These are phyloP conservation scores for Gamsiella multidivaricata DNA, from an alignment of 192 early-diverging fungal species.

Conservation along the genomic window DNA sequence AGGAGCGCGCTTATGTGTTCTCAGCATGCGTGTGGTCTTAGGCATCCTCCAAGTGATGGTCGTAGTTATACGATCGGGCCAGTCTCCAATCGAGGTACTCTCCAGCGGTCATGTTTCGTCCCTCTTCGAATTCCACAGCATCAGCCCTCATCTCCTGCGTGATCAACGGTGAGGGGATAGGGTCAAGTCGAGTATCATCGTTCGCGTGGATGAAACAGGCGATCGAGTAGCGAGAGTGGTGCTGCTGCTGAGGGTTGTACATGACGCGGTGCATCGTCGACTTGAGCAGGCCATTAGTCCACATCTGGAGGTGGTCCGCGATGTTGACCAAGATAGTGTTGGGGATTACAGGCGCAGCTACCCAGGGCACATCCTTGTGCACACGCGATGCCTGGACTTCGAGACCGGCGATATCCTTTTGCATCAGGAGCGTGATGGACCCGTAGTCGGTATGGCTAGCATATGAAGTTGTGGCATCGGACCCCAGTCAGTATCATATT, in stretches of 20 bases:
- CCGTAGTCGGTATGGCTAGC: conserved; percentile 81
- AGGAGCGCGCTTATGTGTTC: too few relatives aligned
- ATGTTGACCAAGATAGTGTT: conserved; percentile 69
- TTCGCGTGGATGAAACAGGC: conserved; percentile 72
- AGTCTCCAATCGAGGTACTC: conserved; percentile 61
- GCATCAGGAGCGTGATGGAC: conserved; percentile 73
- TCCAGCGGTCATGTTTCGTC: conserved; percentile 59
- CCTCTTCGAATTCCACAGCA: conserved; percentile 49
- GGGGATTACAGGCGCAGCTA: conserved; percentile 69
- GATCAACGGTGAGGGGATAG: conserved; percentile 57
- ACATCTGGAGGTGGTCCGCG: conserved; percentile 70
- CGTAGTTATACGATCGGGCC: conserved; percentile 43
- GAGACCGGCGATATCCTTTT: conserved; percentile 69
- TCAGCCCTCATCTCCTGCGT: conserved; percentile 30
- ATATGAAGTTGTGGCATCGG: not conserved
- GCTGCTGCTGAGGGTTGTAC: conserved; percentile 61
- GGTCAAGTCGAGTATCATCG: conserved; percentile 56
- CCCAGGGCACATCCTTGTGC: conserved; percentile 58
- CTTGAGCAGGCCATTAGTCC: conserved; percentile 70
- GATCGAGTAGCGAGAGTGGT: conserved; percentile 68
- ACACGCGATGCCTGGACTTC: conserved; percentile 60
- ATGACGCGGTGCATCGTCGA: conserved; percentile 73
- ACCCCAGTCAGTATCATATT: not conserved
- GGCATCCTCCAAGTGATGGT: not conserved
- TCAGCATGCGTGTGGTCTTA: too few relatives aligned